Evolutionary conservation across 164 flowering plant species (phyloP), one percentile per base, ranked within the genome.

Genomic region (Stephania cephalantha): DNA sequence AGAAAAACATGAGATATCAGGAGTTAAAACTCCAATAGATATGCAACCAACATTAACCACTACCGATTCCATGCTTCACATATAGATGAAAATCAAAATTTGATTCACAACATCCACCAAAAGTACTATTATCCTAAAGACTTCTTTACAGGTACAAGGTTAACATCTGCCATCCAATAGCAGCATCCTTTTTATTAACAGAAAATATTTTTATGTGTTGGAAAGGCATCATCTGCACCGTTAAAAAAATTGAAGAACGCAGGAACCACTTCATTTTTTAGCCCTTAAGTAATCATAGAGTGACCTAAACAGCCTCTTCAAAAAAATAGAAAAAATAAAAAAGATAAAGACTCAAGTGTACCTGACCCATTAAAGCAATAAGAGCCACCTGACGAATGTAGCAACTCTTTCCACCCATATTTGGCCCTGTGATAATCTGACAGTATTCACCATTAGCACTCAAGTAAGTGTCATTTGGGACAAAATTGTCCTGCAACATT

Each of bases 401-500:
- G 85, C 99, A 93, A 83, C 98, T 95, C 85, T 95, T 95, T 75
- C 99, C 99, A 69, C 99, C 98, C 99, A 95, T 95, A 77, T 95
- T 95, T 70, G 98, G 99, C 75, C 97, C 98, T 15, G 98, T 95
- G 76, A 95, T 77, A 72, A 95, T 89, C 81, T 93, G 97, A 84
- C 99, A 95, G 78, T 78, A 83, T 79, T 90, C 92, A 74, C 86
- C 76, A 42, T 90, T 86, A 29, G 84, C 89, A 80, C 89, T 87
- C 85, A 95, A 84, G 73, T 81, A 71, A 46, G 98, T 93, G 76
- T 91, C 92, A 79, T 95, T 95, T 76, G 99, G 97, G 31, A 95
- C 98, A 83, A 95, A 91, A 83, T 77, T 88, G 73, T 90, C 98
- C 70, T 86, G 90, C 71, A 91, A 77, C 29, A 85, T 78, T 52